phyloP scores from a whole-genome alignment of 306 rosid genomes.

The Prunus fruticosa region DNA sequence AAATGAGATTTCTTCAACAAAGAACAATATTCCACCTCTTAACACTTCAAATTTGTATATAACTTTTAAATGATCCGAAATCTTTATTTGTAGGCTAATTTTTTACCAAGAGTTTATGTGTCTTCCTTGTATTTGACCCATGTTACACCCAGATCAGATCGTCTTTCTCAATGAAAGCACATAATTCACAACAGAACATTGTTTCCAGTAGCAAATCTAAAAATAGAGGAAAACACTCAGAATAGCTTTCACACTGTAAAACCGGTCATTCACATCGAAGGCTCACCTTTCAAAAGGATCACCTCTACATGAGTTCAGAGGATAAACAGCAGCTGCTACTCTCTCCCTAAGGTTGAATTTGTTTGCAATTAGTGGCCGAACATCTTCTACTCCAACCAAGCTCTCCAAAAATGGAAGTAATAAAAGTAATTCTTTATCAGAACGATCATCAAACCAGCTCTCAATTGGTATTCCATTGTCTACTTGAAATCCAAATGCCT shows the following conservation, averaged over 20 bases:
- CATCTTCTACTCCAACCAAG: constrained; percentile 88
- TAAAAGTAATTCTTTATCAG: constrained; percentile 67
- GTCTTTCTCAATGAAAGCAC: constrained; percentile 23
- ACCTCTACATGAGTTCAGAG: constrained; percentile 51
- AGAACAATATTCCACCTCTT: background rate
- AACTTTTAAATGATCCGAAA: constrained; percentile 19
- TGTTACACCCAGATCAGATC: constrained; percentile 25
- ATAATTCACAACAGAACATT: constrained; percentile 30
- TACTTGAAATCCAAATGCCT: constrained; percentile 99
- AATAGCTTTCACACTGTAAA: constrained; percentile 15
- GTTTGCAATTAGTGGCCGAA: constrained; percentile 78
- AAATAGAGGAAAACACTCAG: constrained; percentile 35
- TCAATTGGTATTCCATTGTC: constrained; percentile 98
- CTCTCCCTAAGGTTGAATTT: constrained; percentile 81
- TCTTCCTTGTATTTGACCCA: constrained; percentile 23
- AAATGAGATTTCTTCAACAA: background rate
- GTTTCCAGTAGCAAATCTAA: constrained; percentile 25
- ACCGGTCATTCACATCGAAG: constrained; percentile 38
- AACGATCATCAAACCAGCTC: constrained; percentile 96
- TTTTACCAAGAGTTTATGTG: constrained; percentile 23
- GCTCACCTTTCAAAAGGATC: constrained; percentile 45
- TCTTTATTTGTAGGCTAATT: constrained; percentile 34
- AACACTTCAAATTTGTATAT: background rate
- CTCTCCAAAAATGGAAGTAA: constrained; percentile 94
- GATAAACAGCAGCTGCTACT: constrained; percentile 79